Evolutionary conservation across 768 basidiomycete species (phyloP), one percentile per base, ranked within the genome.

Genomic region (Amanita inopinata): DNA sequence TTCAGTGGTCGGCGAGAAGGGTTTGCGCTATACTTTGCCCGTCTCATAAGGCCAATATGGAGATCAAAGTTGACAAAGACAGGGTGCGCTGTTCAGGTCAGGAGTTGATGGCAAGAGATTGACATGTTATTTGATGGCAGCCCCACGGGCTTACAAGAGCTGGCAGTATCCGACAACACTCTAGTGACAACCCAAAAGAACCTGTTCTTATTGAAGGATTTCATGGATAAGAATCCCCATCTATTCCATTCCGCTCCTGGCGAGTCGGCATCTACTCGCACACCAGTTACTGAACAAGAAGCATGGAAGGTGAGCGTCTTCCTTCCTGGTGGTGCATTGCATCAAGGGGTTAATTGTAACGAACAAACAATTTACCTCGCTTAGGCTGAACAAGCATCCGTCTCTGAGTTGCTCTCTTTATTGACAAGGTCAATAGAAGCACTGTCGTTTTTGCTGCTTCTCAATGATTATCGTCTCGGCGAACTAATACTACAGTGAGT

Each of bases 1-100:
- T 96, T 85, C 60, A 91, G 88, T 50, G 86, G 91, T 22, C 73
- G 91, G 43, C 74, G 91, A 46, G 89, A 96, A 63, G 93, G 89
- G 2, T 70, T 98, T 36, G 83, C 83, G 0, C 60, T 94, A 20
- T 92, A 91, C 58, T 79, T 98, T 56, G 76, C 89, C 5, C 74
- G 96, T 33, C 69, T 96, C 18, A 65, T 96, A 15, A 67, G 90
- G 23, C 86, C 90, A 1, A 69, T 96, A 47, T 97, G 96, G 94
- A 84, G 80, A 52, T 67, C 73, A 38, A 88, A 81, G 53, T 62
- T 99, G 40, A 87, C 83, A 2, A 71, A 65, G 41, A 50, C 67
- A 15, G 67, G 75, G 87, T 84, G 60, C 40, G 72, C 58, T 8
- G 9, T 18, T 17, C 12, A 14, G n/a, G 20, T 2, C 7, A 8